Evolutionary conservation across 2,329 filamentous ascomycete genomes (phyloP).

Genomic region (Metarhizium rileyi): DNA sequence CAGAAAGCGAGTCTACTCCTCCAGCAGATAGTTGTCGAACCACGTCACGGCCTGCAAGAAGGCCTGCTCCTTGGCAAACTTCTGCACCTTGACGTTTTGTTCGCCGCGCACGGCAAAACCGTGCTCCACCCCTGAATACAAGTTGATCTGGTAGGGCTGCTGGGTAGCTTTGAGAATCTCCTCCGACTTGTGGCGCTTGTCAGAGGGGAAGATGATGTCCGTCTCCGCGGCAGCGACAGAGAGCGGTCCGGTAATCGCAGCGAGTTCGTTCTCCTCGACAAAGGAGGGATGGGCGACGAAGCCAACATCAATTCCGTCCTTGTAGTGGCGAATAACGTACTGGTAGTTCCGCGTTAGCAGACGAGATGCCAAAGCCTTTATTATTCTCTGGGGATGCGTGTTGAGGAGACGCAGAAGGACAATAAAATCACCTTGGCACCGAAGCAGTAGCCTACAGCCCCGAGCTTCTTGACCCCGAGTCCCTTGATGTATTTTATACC

Average conservation of each 20-base stretch:
- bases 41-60: slow-evolving; percentile 67
- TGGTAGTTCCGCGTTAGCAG: slow-evolving; percentile 33
- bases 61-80: slow-evolving; percentile 69
- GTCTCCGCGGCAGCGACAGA: slow-evolving; percentile 55
- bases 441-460: slow-evolving; percentile 54
- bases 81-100: slow-evolving; percentile 35
- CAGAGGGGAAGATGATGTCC: slow-evolving; percentile 48
- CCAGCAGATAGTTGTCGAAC: slow-evolving; percentile 46
- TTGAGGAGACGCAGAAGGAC: not conserved
- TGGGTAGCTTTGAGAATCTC: slow-evolving; percentile 43
- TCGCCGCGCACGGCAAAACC: slow-evolving; percentile 67
- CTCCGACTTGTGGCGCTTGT: slow-evolving; percentile 48
- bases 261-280: slow-evolving; percentile 48
- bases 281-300: slow-evolving; percentile 57
- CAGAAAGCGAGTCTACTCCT: not conserved
- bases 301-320: slow-evolving; percentile 43
- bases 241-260: slow-evolving; percentile 44
- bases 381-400: no score
- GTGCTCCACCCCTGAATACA: slow-evolving; percentile 61
- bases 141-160: slow-evolving; percentile 55
- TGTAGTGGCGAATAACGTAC: slow-evolving; percentile 61
- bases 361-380: not conserved
- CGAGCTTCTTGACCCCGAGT: slow-evolving; percentile 43
- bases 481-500: slow-evolving; percentile 44
- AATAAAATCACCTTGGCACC: slow-evolving; percentile 42